phyloP scores from a whole-genome alignment of 2,329 filamentous ascomycete species.

The Drechmeria coniospora region DNA sequence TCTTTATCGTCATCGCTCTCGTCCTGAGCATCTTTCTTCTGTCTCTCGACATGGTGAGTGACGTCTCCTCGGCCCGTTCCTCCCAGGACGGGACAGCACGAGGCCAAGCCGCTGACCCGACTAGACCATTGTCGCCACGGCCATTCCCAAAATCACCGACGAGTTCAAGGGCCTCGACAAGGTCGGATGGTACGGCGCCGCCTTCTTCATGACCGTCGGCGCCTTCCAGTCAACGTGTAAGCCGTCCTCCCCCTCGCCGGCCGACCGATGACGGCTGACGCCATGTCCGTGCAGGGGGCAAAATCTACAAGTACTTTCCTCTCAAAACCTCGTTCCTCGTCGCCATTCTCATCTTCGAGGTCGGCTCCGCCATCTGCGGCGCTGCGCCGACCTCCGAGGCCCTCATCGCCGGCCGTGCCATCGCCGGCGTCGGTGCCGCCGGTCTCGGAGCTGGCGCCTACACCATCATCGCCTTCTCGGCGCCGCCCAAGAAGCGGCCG shows the following conservation, averaged over 20 bases:
- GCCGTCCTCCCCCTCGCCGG: constrained; percentile 6
- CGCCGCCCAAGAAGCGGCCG: constrained; percentile 18
- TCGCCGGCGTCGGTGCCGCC: constrained; percentile 27
- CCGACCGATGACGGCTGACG: constrained; percentile 6
- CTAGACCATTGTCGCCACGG: constrained; percentile 41
- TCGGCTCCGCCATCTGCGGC: constrained; percentile 36
- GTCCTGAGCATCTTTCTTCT: constrained; percentile 33
- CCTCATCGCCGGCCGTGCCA: constrained; percentile 34
- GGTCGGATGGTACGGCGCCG: constrained; percentile 44
- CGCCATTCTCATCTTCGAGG: constrained; percentile 35
- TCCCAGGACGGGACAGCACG: too few species aligned
- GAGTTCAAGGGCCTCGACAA: constrained; percentile 35
- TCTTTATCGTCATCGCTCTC: constrained; percentile 30
- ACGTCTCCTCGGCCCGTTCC: too few species aligned
- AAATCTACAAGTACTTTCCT: constrained; percentile 35
- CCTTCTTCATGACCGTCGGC: constrained; percentile 34
- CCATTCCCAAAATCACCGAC: constrained; percentile 39
- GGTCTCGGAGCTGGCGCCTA: constrained; percentile 33
- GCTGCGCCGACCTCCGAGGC: constrained; percentile 29
- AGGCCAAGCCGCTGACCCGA: constrained; percentile 1
- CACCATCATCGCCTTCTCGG: constrained; percentile 32
- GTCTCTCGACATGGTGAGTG: constrained; percentile 28
- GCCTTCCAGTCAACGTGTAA: constrained; percentile 27
- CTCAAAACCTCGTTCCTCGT: constrained; percentile 33
- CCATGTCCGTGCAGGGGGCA: constrained; percentile 26